Evolutionary conservation across 2,329 filamentous ascomycete genomes (phyloP).

Genomic region (Neoascochyta sp.): DNA sequence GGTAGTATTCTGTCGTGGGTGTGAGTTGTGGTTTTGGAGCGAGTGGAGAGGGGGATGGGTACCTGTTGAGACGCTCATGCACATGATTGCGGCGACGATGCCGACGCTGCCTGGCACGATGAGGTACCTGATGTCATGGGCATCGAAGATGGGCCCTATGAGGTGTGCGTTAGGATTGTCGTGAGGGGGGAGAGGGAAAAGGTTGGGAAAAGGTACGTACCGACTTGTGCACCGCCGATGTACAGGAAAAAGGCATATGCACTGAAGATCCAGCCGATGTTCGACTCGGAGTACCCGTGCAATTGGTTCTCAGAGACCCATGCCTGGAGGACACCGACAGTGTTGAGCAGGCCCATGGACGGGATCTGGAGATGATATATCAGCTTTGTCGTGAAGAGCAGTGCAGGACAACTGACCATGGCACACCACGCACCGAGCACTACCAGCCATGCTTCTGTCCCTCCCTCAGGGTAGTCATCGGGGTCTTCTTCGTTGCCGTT

Average conservation of each 20-base stretch:
- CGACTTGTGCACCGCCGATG: conserved; percentile 32
- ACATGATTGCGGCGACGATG: conserved; percentile 27
- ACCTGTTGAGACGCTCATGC: conserved; percentile 27
- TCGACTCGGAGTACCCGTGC: conserved; percentile 30
- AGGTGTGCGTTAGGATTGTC: conserved; percentile 7
- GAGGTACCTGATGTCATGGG: conserved; percentile 29
- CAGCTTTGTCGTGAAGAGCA: too few species aligned
- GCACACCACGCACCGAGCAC: conserved; percentile 43
- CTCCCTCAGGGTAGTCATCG: conserved; percentile 42
- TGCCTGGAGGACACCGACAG: conserved; percentile 39
- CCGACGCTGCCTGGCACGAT: conserved; percentile 32
- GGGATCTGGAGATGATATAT: too few species aligned
- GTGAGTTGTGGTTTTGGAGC: not conserved
- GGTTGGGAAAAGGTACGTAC: conserved; percentile 1
- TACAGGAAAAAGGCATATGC: conserved; percentile 42
- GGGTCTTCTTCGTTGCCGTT: conserved; percentile 2
- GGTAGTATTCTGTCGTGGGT: conserved; percentile 38
- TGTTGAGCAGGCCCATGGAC: conserved; percentile 43
- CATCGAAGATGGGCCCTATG: conserved; percentile 39
- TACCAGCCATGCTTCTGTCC: conserved; percentile 42
- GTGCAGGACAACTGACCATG: too few species aligned
- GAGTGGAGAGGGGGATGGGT: not conserved
- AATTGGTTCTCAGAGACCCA: conserved; percentile 40
- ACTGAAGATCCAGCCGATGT: conserved; percentile 44
- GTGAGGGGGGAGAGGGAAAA: too few species aligned